phyloP scores from a whole-genome alignment of 805 yeast species.

The Saccharomycopsis sp. region DNA sequence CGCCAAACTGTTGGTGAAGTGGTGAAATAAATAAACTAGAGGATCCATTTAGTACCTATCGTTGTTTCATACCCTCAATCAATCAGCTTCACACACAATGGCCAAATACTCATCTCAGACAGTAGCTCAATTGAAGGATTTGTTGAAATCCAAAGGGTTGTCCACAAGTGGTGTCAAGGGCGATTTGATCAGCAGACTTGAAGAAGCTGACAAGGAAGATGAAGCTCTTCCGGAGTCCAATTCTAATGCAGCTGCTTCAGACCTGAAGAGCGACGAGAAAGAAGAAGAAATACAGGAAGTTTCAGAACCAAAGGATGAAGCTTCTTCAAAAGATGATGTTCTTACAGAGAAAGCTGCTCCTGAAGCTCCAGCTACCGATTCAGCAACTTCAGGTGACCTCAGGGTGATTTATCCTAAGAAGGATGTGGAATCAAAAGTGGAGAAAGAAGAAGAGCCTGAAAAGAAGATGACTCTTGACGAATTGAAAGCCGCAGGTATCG shows the following conservation, averaged over 20 bases:
- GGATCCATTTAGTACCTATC: no score
- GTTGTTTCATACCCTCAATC: no score
- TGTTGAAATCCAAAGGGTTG: conserved; percentile 58
- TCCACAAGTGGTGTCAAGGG: conserved; percentile 72
- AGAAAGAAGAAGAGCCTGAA: conserved; percentile 24
- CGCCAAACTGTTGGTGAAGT: no score
- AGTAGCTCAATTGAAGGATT: conserved; percentile 77
- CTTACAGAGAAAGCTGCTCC: conserved; percentile 21
- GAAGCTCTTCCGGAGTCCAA: conserved; percentile 11
- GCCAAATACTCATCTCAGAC: conserved; percentile 54
- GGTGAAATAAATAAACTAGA: no score
- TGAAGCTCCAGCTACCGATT: conserved; percentile 4
- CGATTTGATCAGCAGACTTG: conserved; percentile 59
- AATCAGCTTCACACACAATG: no score
- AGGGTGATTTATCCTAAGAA: conserved; percentile 11
- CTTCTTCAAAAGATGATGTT: conserved; percentile 9
- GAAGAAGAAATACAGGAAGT: conserved; percentile 11
- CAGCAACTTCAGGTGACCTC: conserved; percentile 12
- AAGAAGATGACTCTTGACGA: conserved; percentile 54
- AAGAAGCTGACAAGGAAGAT: conserved; percentile 40
- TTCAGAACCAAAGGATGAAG: conserved; percentile 18
- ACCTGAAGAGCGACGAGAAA: conserved; percentile 20
- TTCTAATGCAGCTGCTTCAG: conserved; percentile 19
- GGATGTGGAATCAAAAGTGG: conserved; percentile 19
- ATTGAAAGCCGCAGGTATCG: conserved; percentile 58